A percentile compares a stretch with the other conserved stretches of the same genome.
Conservation (phyloP, 768 basidiomycete species). For the Collybiopsis confluens region DNA sequence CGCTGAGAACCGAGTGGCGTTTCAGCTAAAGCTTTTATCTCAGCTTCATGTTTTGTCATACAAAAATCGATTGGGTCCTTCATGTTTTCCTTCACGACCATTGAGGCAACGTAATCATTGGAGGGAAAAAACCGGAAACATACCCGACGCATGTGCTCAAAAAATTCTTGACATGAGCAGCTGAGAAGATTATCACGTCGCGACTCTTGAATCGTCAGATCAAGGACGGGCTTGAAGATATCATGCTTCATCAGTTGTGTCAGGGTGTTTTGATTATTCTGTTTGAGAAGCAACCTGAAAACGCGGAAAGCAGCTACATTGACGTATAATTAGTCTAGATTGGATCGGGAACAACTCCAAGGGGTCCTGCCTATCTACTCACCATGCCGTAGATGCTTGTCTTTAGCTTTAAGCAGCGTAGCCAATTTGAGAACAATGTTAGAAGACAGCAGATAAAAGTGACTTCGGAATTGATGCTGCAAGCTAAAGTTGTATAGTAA, state of each 20-base stretch:
- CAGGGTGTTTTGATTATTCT: slow-evolving; percentile 74
- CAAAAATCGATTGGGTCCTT: slow-evolving; percentile 81
- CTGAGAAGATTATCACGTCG: slow-evolving; percentile 87
- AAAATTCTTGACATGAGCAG: slow-evolving; percentile 94
- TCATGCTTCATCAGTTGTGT: slow-evolving; percentile 81
- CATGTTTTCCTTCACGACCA: slow-evolving; percentile 70
- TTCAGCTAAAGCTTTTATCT: slow-evolving; percentile 60
- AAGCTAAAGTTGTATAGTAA: slow-evolving; percentile 82
- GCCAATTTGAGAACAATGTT: slow-evolving; percentile 72
- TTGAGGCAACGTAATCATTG: background rate
- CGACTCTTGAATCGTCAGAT: slow-evolving; percentile 80
- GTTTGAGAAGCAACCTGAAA: slow-evolving; percentile 80
- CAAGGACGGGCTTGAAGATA: slow-evolving; percentile 76
- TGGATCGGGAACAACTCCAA: background rate
- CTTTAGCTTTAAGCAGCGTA: slow-evolving; percentile 71
- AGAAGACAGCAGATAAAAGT: slow-evolving; percentile 84
- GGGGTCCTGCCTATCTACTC: no score
- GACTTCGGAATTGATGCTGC: slow-evolving; percentile 89
- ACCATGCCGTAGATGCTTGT: slow-evolving; percentile 94
- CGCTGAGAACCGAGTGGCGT: slow-evolving; percentile 59
- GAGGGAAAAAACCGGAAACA: slow-evolving; percentile 18
- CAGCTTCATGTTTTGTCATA: slow-evolving; percentile 70
- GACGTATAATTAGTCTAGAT: slow-evolving; percentile 13
- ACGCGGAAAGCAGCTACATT: slow-evolving; percentile 82
- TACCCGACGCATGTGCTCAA: slow-evolving; percentile 87